These are phyloP conservation scores for Inga laurina DNA, from an alignment of 306 rosid species.

Conservation along the genomic window DNA sequence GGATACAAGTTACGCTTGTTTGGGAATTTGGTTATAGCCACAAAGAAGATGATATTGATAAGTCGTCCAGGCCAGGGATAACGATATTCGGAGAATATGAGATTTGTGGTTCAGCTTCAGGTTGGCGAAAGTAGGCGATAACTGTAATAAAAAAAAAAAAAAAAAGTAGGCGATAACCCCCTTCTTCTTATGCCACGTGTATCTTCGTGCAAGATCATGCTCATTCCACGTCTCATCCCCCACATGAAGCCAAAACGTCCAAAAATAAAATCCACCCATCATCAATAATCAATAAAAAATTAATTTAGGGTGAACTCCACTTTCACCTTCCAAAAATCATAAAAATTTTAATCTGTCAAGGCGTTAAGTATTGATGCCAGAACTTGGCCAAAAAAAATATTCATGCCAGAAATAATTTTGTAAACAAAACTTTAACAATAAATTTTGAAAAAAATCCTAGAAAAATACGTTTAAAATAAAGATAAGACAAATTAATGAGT, in stretches of 20 bases:
- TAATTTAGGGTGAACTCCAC: neutral
- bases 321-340: neutral
- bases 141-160: too few species aligned
- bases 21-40: slow-evolving; percentile 31
- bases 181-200: slow-evolving; percentile 35
- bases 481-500: too few species aligned
- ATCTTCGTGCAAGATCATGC: neutral
- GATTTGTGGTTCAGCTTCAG: slow-evolving; percentile 37
- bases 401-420: too few species aligned
- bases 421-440: too few species aligned
- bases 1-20: neutral
- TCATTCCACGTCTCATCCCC: slow-evolving; percentile 22
- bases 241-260: neutral
- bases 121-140: neutral
- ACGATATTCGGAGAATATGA: neutral
- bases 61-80: slow-evolving; percentile 17
- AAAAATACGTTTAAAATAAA: too few species aligned
- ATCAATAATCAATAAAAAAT: neutral
- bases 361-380: neutral
- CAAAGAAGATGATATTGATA: neutral
- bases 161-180: neutral
- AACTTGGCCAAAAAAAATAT: too few species aligned
- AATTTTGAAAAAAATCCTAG: too few species aligned
- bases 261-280: neutral
- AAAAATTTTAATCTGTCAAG: neutral